phyloP scores from a whole-genome alignment of 768 basidiomycete species.

The Auriscalpium vulgare region DNA sequence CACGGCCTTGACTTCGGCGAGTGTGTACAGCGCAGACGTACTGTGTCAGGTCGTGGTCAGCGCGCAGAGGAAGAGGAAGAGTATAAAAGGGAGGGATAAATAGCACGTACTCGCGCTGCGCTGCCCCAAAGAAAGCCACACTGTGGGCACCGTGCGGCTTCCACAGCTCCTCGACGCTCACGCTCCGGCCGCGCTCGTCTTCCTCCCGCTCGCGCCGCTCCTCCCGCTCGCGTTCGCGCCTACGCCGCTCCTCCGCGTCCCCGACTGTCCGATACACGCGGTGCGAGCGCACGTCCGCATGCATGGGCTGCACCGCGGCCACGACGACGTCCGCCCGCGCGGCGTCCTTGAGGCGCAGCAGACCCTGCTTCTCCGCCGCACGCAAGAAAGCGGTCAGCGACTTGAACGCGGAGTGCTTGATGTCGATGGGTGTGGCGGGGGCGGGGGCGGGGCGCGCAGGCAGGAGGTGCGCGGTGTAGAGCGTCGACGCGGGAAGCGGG shows the following conservation, averaged over 20 bases:
- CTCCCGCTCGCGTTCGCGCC: slow-evolving; percentile 48
- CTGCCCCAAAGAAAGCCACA: slow-evolving; percentile 52
- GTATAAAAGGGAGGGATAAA: not conserved
- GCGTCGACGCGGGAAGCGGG: slow-evolving; percentile 67
- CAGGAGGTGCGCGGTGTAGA: slow-evolving; percentile 72
- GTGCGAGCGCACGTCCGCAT: slow-evolving; percentile 51
- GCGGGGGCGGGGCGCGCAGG: slow-evolving; percentile 71
- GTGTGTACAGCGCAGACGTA: slow-evolving; percentile 43
- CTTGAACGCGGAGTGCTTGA: slow-evolving; percentile 76
- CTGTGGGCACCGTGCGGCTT: slow-evolving; percentile 48
- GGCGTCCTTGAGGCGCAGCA: slow-evolving; percentile 62
- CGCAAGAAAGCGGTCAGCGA: slow-evolving; percentile 79
- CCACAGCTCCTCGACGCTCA: slow-evolving; percentile 64
- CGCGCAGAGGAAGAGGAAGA: not conserved
- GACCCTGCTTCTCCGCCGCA: slow-evolving; percentile 58
- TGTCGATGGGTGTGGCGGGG: slow-evolving; percentile 43
- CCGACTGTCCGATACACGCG: slow-evolving; percentile 47
- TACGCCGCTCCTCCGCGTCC: slow-evolving; percentile 57
- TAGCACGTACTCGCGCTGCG: slow-evolving; percentile 50
- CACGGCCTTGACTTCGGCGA: slow-evolving; percentile 45
- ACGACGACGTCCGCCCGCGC: slow-evolving; percentile 25
- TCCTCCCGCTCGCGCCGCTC: slow-evolving; percentile 46
- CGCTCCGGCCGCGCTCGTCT: slow-evolving; percentile 34
- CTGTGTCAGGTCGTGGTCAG: slow-evolving; percentile 25
- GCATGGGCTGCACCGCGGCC: slow-evolving; percentile 44